These are phyloP conservation scores for Fonsecaea pugnacius DNA, from an alignment of 2,329 filamentous ascomycete species.

Conservation along the genomic window DNA sequence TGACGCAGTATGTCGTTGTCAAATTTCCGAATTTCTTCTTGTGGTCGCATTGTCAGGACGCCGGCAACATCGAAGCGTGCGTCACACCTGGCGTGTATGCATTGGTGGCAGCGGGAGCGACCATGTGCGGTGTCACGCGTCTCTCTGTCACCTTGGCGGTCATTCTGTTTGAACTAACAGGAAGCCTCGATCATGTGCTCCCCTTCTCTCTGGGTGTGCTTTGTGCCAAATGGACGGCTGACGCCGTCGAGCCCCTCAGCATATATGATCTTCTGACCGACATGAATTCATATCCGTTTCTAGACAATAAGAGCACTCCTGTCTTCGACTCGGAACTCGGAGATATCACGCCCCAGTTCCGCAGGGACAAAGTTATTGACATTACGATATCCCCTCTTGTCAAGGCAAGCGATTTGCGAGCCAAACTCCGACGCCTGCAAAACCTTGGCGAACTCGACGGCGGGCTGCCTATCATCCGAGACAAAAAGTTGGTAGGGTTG, in stretches of 20 bases:
- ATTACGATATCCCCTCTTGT: conserved; percentile 82
- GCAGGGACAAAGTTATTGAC: conserved; percentile 81
- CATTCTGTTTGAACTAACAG: conserved; percentile 94
- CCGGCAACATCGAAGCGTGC: conserved; percentile 70
- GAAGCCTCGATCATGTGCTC: conserved; percentile 90
- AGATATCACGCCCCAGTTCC: conserved; percentile 79
- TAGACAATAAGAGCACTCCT: conserved; percentile 95
- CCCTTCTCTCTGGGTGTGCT: conserved; percentile 91
- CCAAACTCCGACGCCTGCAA: conserved; percentile 80
- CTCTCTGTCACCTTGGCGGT: conserved; percentile 91
- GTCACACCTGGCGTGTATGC: conserved; percentile 97
- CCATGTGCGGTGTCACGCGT: conserved; percentile 96
- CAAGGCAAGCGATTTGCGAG: conserved; percentile 73
- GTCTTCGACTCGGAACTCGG: conserved; percentile 85
- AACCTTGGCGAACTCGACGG: conserved; percentile 88
- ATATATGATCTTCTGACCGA: conserved; percentile 91
- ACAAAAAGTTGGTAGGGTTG: conserved; percentile 80
- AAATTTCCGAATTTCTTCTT: conserved; percentile 71
- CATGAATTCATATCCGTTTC: conserved; percentile 95
- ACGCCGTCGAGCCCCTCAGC: conserved; percentile 89
- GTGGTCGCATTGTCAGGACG: conserved; percentile 71
- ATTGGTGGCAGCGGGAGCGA: conserved; percentile 89
- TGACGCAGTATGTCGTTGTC: conserved; percentile 79
- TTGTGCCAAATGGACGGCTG: conserved; percentile 97
- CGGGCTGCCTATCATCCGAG: conserved; percentile 80